Conservation (phyloP, 2,329 filamentous ascomycete genomes). For the Cordyceps tenuipes region DNA sequence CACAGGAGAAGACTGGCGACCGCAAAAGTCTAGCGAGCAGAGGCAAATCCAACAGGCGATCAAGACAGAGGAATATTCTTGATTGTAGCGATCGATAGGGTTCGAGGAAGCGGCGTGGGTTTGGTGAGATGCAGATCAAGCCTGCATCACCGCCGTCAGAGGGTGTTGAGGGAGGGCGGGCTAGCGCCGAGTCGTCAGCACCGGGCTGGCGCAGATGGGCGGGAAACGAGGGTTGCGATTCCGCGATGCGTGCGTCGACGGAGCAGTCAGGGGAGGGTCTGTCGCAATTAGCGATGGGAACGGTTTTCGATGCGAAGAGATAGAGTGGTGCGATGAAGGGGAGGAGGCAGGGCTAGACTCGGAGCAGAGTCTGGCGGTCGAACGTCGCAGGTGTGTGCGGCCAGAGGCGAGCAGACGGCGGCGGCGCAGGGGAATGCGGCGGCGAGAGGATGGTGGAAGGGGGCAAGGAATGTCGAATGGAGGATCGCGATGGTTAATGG, state of each 20-base stretch:
- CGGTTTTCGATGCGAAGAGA: not conserved
- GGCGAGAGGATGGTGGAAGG: not conserved
- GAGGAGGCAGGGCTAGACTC: not conserved
- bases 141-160: constrained; percentile 9
- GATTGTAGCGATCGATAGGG: constrained; percentile 3
- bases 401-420: not conserved
- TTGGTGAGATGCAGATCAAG: constrained; percentile 9
- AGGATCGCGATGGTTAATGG: constrained; percentile 30
- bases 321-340: not conserved
- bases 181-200: constrained; percentile 20
- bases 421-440: not conserved
- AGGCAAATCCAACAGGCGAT: not conserved
- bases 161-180: constrained; percentile 9
- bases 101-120: constrained; percentile 1
- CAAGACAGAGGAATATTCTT: not conserved
- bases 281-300: constrained; percentile 11
- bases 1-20: not conserved
- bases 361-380: constrained; percentile 10
- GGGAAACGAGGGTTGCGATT: constrained; percentile 14
- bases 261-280: not conserved
- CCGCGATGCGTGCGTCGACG: not conserved
- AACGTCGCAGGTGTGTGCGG: constrained; percentile 5
- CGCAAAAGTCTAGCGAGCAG: not conserved
- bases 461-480: constrained; percentile 20
- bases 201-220: constrained; percentile 18